phyloP scores from a whole-genome alignment of 495 filamentous ascomycete genomes.

The Neurospora sp. region DNA sequence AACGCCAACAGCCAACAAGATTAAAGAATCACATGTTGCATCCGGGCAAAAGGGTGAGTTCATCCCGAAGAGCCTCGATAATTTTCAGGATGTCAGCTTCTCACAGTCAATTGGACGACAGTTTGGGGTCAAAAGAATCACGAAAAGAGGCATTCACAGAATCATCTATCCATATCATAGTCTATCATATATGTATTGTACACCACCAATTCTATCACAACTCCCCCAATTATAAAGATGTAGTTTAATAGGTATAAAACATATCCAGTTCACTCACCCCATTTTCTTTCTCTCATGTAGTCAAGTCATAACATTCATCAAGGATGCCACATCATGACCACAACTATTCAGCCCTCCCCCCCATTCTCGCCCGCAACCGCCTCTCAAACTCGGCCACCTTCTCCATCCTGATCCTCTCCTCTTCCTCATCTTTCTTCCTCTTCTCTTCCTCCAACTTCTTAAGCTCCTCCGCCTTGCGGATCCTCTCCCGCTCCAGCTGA shows the following conservation, averaged over 20 bases:
- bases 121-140: not conserved
- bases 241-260: not conserved
- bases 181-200: not conserved
- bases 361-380: slow-evolving; percentile 26
- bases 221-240: not conserved
- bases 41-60: not conserved
- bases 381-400: slow-evolving; percentile 42
- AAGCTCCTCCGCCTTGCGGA: slow-evolving; percentile 53
- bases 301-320: not conserved
- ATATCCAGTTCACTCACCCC: not conserved
- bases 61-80: not conserved
- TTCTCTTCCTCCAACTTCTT: slow-evolving; percentile 42
- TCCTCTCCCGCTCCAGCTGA: slow-evolving; percentile 69
- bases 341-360: slow-evolving; percentile 15
- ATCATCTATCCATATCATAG: not conserved
- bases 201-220: not conserved
- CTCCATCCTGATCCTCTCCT: slow-evolving; percentile 20
- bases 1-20: not conserved
- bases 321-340: slow-evolving; percentile 12
- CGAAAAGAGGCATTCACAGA: not conserved
- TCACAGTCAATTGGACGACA: not conserved
- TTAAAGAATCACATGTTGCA: not conserved
- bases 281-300: not conserved
- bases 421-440: slow-evolving; percentile 36
- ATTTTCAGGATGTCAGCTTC: not conserved